Evolutionary conservation across 345 rosid genomes (phyloP).

Genomic region (Populus tremula): DNA sequence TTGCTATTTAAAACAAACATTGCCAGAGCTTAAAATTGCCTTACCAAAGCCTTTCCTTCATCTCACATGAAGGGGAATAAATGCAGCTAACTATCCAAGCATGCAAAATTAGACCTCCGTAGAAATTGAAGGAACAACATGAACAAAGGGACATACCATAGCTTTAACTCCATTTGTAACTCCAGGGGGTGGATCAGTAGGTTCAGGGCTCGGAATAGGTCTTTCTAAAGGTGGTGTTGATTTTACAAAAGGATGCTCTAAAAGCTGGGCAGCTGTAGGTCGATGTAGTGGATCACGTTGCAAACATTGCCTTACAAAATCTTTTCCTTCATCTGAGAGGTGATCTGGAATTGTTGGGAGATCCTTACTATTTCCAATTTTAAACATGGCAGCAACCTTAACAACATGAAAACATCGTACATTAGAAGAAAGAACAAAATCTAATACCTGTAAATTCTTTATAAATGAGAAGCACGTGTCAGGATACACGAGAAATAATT

Average conservation of each 20-base stretch:
- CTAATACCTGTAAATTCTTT: not conserved
- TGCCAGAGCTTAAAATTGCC: not conserved
- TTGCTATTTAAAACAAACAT: not conserved
- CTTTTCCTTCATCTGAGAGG: slow-evolving; percentile 66
- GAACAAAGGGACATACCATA: slow-evolving; percentile 38
- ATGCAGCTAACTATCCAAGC: not conserved
- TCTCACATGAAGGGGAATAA: slow-evolving; percentile 2
- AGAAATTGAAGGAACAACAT: not conserved
- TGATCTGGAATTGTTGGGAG: slow-evolving; percentile 68
- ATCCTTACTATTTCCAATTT: slow-evolving; percentile 75
- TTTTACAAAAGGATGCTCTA: slow-evolving; percentile 62
- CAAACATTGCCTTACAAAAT: slow-evolving; percentile 58
- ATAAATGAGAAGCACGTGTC: not conserved
- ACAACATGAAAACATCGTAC: not conserved
- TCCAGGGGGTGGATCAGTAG: slow-evolving; percentile 39
- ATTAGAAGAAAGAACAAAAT: not conserved
- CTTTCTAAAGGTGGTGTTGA: slow-evolving; percentile 52
- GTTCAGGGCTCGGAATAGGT: slow-evolving; percentile 37
- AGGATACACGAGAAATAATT: not conserved
- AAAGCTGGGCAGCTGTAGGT: slow-evolving; percentile 56
- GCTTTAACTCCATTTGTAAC: slow-evolving; percentile 50
- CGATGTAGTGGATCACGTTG: slow-evolving; percentile 59
- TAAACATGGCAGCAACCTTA: slow-evolving; percentile 62
- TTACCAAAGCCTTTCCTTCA: slow-evolving; percentile 13
- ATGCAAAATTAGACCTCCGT: not conserved